These are phyloP conservation scores for Lipomyces kockii DNA, from an alignment of 805 yeast genomes.

Conservation along the genomic window DNA sequence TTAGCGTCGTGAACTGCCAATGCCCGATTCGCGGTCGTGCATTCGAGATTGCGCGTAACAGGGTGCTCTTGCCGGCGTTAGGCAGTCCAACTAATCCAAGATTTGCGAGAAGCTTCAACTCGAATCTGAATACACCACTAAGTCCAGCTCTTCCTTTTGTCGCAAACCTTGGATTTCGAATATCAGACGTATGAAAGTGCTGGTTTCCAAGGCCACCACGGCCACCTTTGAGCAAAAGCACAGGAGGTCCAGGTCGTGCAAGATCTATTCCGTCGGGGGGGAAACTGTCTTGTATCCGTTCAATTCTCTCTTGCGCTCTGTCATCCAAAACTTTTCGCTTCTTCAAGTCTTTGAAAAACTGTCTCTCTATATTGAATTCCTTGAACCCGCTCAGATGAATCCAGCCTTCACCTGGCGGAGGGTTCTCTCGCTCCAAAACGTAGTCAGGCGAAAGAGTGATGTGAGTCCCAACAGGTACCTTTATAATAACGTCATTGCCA, in stretches of 20 bases:
- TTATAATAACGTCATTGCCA: slow-evolving; percentile 78
- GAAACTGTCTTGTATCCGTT: slow-evolving; percentile 65
- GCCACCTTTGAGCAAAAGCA: slow-evolving; percentile 79
- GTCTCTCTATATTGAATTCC: slow-evolving; percentile 66
- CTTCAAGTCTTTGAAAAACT: slow-evolving; percentile 68
- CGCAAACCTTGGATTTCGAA: slow-evolving; percentile 89
- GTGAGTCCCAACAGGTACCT: slow-evolving; percentile 91
- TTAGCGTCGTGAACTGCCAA: slow-evolving; percentile 95
- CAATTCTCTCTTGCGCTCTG: slow-evolving; percentile 58
- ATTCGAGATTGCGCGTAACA: slow-evolving; percentile 80
- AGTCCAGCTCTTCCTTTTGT: slow-evolving; percentile 77
- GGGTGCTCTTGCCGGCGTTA: slow-evolving; percentile 93
- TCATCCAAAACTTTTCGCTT: slow-evolving; percentile 71
- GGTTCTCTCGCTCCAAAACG: slow-evolving; percentile 55
- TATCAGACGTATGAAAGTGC: slow-evolving; percentile 83
- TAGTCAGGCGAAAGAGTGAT: slow-evolving; percentile 49
- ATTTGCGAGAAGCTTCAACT: slow-evolving; percentile 87
- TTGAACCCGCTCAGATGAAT: slow-evolving; percentile 76
- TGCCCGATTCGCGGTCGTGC: slow-evolving; percentile 93
- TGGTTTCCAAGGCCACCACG: slow-evolving; percentile 94
- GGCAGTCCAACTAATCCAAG: slow-evolving; percentile 94
- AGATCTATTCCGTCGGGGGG: slow-evolving; percentile 86
- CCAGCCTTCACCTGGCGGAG: slow-evolving; percentile 84
- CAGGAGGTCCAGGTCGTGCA: slow-evolving; percentile 63
- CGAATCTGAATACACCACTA: slow-evolving; percentile 71